Evolutionary conservation across 441 rosid species (phyloP), one percentile per base, ranked within the genome.

Genomic region (Gossypium aridum): DNA sequence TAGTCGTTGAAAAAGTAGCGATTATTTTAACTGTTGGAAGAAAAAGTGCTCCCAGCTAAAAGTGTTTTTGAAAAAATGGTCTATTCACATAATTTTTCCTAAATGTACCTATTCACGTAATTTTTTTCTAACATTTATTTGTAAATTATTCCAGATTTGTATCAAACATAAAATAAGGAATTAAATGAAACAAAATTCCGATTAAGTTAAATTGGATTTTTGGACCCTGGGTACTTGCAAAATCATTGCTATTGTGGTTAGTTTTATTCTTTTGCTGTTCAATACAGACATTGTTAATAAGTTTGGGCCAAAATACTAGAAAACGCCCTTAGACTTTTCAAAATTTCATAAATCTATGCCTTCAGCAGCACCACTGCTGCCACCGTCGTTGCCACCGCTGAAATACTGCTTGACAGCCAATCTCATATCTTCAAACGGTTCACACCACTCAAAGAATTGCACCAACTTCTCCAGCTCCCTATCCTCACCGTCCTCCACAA

Each of bases 381-480:
- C 39, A 34, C 39, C 26, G 19, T 26, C 49, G 7, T 13, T 60
- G 1, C 64, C 74, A 2, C 20, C 70, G 34, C 79, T 55, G 70
- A 80, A 78, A 61, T 77, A 80, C 51, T 72, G 82, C 81, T 87
- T 92, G 71, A 87, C 89, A 56, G 97, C 96, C 72, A 87, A 86
- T 79, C 93, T 89, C 85, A 87, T 85, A 66, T 92, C 95, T 55
- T 87, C 91, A 79, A 75, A 83, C 31, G 77, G 63, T 3, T 83
- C 89, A 75, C 87, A 88, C 3, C 79, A 83, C 28, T 85, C 49
- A 13, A 94, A 88, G 71, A 94, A 92, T 78, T 64, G 80, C 3
- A 66, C 79, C 64, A 94, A 55, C 75, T 85, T 88, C 77, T 74
- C 57, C 73, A 94, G 80, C 85, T 92, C 94, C 1, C 20, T 17